Evolutionary conservation across 2,329 filamentous ascomycete genomes (phyloP), one percentile per base, ranked within the genome.

Genomic region (Decorospora gaudefroyi): DNA sequence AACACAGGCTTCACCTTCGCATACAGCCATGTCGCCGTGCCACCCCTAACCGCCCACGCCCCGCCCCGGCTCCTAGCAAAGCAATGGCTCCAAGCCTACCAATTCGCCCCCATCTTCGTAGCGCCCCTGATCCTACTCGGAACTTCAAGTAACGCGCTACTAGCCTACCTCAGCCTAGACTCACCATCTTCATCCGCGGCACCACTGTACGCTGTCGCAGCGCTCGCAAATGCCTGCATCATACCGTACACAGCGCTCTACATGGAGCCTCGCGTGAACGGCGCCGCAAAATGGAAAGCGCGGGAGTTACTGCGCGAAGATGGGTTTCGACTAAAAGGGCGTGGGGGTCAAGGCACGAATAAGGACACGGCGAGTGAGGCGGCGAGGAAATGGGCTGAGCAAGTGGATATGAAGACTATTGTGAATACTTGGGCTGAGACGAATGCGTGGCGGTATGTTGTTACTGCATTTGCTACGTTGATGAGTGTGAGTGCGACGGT

Each of bases 31-130:
- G 65, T 69, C n/a, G 63, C 68, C 28, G 61, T 72, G 4, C 60
- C 68, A 9, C 67, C 70, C 2, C 51, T 72, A 36, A 48, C 64
- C 19, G 46, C 49, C 8, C 62, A 71, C 46, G 67, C 68, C 8
- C 54, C 62, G 4, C 52, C 53, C 4, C 65, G 65, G 39, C 44
- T 67, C 25, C 65, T 71, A 49, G 69, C 68, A 11, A 69, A 65
- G 45, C 69, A 72, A 54, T 73, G 69, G 69, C 53, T 71, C 4
- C 62, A 69, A 44, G 69, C 69, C 21, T 72, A 73, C 46, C 64
- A 67, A 45, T 64, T 66, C 33, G 67, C 67, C 7, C 60, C 68
- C 4, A 37, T 52, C 13, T 71, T 69, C 55, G 67, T 72, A 6
- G 68, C 66, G 2, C 66, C 69, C 2, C 59, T 72, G 12, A 59